Conservation (phyloP, 2,329 filamentous ascomycete species). For the Exophiala phaeomuriformis region DNA sequence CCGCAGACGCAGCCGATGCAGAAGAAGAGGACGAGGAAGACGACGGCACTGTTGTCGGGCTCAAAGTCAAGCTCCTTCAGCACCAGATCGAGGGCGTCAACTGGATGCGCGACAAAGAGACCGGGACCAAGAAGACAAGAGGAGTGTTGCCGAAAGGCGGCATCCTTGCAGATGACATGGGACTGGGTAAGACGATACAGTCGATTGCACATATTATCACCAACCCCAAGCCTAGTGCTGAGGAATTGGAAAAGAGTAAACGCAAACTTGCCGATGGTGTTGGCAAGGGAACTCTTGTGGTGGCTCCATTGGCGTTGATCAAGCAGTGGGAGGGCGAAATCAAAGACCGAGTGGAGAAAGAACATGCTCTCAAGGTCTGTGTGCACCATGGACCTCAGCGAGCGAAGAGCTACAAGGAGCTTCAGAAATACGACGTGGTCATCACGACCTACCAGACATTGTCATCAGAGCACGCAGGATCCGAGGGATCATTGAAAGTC, state of each 20-base stretch:
- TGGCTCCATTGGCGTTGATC: constrained; percentile 88
- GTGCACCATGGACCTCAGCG: constrained; percentile 86
- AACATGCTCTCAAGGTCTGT: constrained; percentile 67
- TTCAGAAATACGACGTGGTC: constrained; percentile 85
- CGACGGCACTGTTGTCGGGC: constrained; percentile 64
- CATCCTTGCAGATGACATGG: constrained; percentile 93
- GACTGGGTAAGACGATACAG: constrained; percentile 91
- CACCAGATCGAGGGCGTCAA: constrained; percentile 90
- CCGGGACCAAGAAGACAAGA: constrained; percentile 74
- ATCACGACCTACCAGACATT: constrained; percentile 96
- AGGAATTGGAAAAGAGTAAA: constrained; percentile 38
- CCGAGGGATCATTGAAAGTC: constrained; percentile 56
- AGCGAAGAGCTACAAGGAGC: constrained; percentile 67
- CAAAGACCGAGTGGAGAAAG: constrained; percentile 65
- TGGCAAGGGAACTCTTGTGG: constrained; percentile 76
- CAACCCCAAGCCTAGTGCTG: constrained; percentile 62
- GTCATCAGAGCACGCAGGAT: constrained; percentile 76
- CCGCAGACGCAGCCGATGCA: constrained; percentile 28
- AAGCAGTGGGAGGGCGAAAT: constrained; percentile 97
- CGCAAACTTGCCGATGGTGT: constrained; percentile 63
- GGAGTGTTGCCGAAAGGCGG: constrained; percentile 77
- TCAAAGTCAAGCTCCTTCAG: constrained; percentile 80
- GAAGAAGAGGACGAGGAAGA: constrained; percentile 48
- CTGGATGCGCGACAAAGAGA: constrained; percentile 93
- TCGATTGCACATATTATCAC: constrained; percentile 80